Conservation (phyloP, 2,329 filamentous ascomycete genomes). For the Pestalotiopsis sp. region DNA sequence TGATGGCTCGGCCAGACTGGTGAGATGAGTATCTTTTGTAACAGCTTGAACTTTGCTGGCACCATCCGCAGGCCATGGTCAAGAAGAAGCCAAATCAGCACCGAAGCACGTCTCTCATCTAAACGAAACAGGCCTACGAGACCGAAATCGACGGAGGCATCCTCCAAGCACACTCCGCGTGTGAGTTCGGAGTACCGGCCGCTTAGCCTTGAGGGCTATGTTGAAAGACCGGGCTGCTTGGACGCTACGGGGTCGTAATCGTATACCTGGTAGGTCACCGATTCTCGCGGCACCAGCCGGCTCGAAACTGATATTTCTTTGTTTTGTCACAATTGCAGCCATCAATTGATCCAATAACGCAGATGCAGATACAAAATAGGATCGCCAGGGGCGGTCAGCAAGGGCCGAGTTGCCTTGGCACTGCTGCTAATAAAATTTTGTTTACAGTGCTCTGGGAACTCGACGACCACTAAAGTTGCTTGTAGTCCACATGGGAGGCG, state of each 20-base stretch:
- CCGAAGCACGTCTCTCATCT: not conserved
- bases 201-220: not conserved
- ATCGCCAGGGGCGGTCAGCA: slow-evolving; percentile 9
- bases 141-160: not conserved
- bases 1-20: not conserved
- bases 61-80: not conserved
- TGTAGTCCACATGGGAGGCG: not conserved
- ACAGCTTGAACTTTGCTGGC: not conserved
- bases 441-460: not conserved
- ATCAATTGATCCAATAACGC: not conserved
- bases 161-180: not conserved
- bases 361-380: slow-evolving; percentile 8
- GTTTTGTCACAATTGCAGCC: not conserved
- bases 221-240: not conserved
- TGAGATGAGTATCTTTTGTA: too few species aligned
- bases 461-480: not conserved
- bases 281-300: not conserved
- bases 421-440: not conserved
- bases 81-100: not conserved
- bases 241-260: not conserved
- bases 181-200: not conserved
- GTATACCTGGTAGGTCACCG: not conserved
- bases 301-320: not conserved
- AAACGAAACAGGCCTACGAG: not conserved
- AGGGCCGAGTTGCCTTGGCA: not conserved